Evolutionary conservation across 2,329 filamentous ascomycete species (phyloP).

Genomic region (Fusarium musae): DNA sequence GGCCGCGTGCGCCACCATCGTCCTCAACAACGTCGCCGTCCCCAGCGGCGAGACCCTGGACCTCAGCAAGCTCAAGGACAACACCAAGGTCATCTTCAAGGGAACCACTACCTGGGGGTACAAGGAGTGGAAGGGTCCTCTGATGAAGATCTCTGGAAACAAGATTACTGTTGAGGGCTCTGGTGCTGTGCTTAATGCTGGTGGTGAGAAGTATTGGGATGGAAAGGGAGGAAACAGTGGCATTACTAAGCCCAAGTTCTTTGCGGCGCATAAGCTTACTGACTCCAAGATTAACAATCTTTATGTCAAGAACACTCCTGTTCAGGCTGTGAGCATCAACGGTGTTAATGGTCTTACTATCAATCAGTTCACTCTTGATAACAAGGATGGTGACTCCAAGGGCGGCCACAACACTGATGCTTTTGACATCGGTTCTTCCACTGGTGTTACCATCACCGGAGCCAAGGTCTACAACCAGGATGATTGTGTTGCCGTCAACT

Average conservation of each 20-base stretch:
- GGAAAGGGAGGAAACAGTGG: slow-evolving; percentile 34
- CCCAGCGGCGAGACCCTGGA: slow-evolving; percentile 37
- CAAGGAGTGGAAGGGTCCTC: slow-evolving; percentile 41
- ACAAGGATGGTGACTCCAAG: slow-evolving; percentile 49
- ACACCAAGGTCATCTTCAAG: slow-evolving; percentile 40
- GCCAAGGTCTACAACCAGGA: slow-evolving; percentile 70
- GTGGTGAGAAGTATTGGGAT: slow-evolving; percentile 41
- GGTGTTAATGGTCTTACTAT: slow-evolving; percentile 50
- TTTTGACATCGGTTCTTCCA: slow-evolving; percentile 65
- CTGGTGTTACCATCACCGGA: slow-evolving; percentile 61
- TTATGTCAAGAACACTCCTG: slow-evolving; percentile 55
- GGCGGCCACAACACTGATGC: slow-evolving; percentile 66
- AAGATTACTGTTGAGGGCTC: slow-evolving; percentile 40
- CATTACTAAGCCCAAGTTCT: slow-evolving; percentile 40
- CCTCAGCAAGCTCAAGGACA: slow-evolving; percentile 33
- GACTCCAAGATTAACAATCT: slow-evolving; percentile 51
- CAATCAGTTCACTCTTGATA: slow-evolving; percentile 53
- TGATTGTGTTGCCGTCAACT: slow-evolving; percentile 69
- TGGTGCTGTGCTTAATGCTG: slow-evolving; percentile 32
- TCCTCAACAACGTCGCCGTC: slow-evolving; percentile 29
- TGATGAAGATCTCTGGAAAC: slow-evolving; percentile 33
- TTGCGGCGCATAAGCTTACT: slow-evolving; percentile 37
- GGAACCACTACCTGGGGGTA: slow-evolving; percentile 40
- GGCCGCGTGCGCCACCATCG: slow-evolving; percentile 31
- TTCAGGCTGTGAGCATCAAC: slow-evolving; percentile 55